These are phyloP conservation scores for Amanita polypyramis DNA, from an alignment of 768 basidiomycete species.

Conservation along the genomic window DNA sequence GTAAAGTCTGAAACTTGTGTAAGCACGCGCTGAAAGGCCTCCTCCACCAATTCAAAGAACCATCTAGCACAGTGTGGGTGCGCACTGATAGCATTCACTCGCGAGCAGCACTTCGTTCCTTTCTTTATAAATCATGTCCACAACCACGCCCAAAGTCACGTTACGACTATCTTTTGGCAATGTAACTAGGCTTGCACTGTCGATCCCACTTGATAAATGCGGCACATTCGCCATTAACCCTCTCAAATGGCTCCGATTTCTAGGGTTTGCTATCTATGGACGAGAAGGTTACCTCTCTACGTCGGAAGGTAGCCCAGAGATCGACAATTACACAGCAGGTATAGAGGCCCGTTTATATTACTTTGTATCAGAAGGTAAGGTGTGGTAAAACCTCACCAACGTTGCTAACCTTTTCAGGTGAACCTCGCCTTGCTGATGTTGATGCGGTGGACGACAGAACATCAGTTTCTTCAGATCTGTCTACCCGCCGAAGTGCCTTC, in stretches of 20 bases:
- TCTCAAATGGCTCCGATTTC: slow-evolving; percentile 13
- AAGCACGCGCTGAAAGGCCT: slow-evolving; percentile 72
- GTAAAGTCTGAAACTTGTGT: slow-evolving; percentile 30
- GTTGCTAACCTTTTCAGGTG: slow-evolving; percentile 5
- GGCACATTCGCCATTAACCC: slow-evolving; percentile 8
- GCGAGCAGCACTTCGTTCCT: no score
- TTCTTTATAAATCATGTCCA: no score
- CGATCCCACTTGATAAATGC: slow-evolving; percentile 9
- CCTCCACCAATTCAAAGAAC: slow-evolving; percentile 90
- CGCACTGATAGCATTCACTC: no score
- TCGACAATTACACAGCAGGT: slow-evolving; percentile 9
- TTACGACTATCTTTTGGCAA: not conserved
- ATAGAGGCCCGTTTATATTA: slow-evolving; percentile 9
- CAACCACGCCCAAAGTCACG: not conserved
- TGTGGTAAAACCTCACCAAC: not conserved
- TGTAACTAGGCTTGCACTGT: slow-evolving; percentile 1
- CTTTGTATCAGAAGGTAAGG: slow-evolving; percentile 8
- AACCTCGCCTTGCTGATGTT: slow-evolving; percentile 9
- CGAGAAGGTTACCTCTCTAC: slow-evolving; percentile 8
- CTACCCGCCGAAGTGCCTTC: slow-evolving; percentile 4
- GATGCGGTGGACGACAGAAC: slow-evolving; percentile 9
- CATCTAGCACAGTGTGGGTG: no score
- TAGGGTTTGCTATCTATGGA: slow-evolving; percentile 12
- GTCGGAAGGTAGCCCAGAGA: slow-evolving; percentile 8
- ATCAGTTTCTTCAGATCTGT: slow-evolving; percentile 1